Evolutionary conservation across 345 rosid species (phyloP).

Genomic region (Physaria fendleri): DNA sequence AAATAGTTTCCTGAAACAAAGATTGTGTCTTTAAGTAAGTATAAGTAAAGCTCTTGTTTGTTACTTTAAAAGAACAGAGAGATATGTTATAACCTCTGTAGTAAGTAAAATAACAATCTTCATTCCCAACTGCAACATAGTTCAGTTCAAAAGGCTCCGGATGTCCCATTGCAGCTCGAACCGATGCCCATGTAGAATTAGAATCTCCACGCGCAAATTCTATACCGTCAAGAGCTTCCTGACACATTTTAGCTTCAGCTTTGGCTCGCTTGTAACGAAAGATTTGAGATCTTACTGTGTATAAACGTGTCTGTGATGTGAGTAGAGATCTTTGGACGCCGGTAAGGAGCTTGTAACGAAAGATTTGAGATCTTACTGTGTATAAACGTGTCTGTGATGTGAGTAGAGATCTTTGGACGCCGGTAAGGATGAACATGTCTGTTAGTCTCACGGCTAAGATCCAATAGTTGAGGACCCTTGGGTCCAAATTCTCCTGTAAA

Average conservation of each 20-base stretch:
- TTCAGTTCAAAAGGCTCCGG: slow-evolving; percentile 79
- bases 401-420: too few species aligned
- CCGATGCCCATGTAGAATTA: slow-evolving; percentile 70
- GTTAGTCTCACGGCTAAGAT: too few species aligned
- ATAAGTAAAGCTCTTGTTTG: neutral
- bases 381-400: too few species aligned
- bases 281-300: too few species aligned
- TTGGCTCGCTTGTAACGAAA: neutral
- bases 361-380: too few species aligned
- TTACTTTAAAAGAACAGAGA: neutral
- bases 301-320: too few species aligned
- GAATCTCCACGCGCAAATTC: slow-evolving; percentile 78
- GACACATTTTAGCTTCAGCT: neutral
- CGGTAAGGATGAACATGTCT: too few species aligned
- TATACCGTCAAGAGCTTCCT: slow-evolving; percentile 92
- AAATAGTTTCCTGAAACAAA: slow-evolving; percentile 68
- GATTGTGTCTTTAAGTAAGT: slow-evolving; percentile 1
- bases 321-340: too few species aligned
- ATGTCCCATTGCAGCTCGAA: slow-evolving; percentile 91
- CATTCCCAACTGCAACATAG: slow-evolving; percentile 90
- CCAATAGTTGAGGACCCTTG: too few species aligned
- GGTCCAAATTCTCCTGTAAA: too few species aligned
- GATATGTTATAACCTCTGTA: slow-evolving; percentile 51
- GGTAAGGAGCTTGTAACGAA: too few species aligned
- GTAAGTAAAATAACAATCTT: slow-evolving; percentile 58